phyloP scores from a whole-genome alignment of 306 rosid genomes.

The Lathyrus tuberosus region DNA sequence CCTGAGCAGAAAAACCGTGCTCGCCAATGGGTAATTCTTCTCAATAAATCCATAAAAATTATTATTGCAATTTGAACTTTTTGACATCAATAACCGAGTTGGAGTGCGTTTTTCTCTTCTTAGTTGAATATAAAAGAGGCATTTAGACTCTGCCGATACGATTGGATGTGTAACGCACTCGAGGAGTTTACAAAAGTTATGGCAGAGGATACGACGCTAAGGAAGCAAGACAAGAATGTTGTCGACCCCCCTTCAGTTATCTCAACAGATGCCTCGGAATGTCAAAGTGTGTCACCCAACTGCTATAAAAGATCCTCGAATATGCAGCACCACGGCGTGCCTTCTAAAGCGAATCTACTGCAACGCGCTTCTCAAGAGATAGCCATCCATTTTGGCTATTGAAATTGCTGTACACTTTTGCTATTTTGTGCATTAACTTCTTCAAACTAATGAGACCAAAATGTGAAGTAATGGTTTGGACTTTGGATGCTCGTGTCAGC shows the following conservation, averaged over 20 bases:
- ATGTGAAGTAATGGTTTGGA: slow-evolving; percentile 36
- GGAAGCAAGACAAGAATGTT: slow-evolving; percentile 28
- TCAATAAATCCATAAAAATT: background rate
- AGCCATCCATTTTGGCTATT: slow-evolving; percentile 51
- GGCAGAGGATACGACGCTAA: slow-evolving; percentile 42
- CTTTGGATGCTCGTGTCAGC: slow-evolving; percentile 24
- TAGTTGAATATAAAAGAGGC: slow-evolving; percentile 70
- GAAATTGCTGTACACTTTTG: slow-evolving; percentile 32
- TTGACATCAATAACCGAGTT: slow-evolving; percentile 28
- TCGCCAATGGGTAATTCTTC: slow-evolving; percentile 69
- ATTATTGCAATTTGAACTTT: background rate
- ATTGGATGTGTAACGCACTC: slow-evolving; percentile 83
- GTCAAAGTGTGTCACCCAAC: slow-evolving; percentile 48
- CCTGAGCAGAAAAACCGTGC: slow-evolving; percentile 70
- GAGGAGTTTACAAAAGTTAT: slow-evolving; percentile 63
- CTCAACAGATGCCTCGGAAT: slow-evolving; percentile 48
- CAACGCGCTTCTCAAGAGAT: slow-evolving; percentile 47
- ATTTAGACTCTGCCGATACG: slow-evolving; percentile 73
- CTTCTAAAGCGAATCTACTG: slow-evolving; percentile 39
- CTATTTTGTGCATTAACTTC: slow-evolving; percentile 36
- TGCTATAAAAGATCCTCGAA: slow-evolving; percentile 48
- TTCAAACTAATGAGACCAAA: slow-evolving; percentile 47
- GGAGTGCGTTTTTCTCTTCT: slow-evolving; percentile 14
- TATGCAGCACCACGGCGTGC: slow-evolving; percentile 47
- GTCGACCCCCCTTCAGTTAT: slow-evolving; percentile 20